Evolutionary conservation across 768 basidiomycete species (phyloP).

Genomic region (Leucocoprinus leucothites): DNA sequence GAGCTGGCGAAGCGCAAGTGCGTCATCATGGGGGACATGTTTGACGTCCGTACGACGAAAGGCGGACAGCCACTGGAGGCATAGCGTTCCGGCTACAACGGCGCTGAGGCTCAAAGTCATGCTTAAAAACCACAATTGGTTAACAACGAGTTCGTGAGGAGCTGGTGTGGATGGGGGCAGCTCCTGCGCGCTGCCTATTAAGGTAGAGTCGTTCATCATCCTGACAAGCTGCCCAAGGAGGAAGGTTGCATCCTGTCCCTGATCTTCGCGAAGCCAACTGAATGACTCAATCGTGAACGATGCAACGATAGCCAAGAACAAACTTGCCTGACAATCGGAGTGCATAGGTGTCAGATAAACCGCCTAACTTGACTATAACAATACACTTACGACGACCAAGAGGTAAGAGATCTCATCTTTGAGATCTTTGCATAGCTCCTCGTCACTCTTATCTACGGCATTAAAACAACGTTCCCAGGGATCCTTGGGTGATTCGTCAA

Average conservation of each 20-base stretch:
- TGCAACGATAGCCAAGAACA: slow-evolving; percentile 9
- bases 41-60: neutral
- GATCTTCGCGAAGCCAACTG: slow-evolving; percentile 1
- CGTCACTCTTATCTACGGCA: slow-evolving; percentile 1
- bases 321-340: slow-evolving; percentile 1
- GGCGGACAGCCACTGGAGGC: slow-evolving; percentile 8
- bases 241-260: neutral
- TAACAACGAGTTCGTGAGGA: neutral
- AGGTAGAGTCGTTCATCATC: slow-evolving; percentile 3
- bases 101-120: slow-evolving; percentile 10
- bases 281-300: slow-evolving; percentile 2
- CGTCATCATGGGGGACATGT: neutral
- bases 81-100: slow-evolving; percentile 3
- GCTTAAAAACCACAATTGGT: slow-evolving; percentile 11
- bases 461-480: slow-evolving; percentile 9
- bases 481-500: slow-evolving; percentile 1
- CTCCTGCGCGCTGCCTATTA: neutral
- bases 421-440: slow-evolving; percentile 5
- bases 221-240: slow-evolving; percentile 1
- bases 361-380: neutral
- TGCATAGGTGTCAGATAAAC: neutral
- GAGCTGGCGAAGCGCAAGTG: slow-evolving; percentile 10
- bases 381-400: slow-evolving; percentile 3
- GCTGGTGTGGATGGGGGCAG: neutral
- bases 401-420: slow-evolving; percentile 8